Base-by-base conservation (phyloP, 345 rosid species). In the Punica granatum region DNA sequence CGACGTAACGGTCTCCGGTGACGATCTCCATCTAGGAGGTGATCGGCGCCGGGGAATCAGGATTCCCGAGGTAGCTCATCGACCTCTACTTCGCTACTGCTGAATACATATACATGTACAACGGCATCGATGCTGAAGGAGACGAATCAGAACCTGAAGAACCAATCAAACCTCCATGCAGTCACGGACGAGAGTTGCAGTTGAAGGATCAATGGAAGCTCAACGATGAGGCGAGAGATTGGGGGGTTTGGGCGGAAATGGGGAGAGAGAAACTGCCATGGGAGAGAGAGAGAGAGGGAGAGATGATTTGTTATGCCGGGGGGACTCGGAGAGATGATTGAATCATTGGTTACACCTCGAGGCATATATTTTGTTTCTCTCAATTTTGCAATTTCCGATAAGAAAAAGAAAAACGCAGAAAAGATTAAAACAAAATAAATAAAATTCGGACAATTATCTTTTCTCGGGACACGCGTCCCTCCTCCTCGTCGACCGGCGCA, bases 1-100 rank as follows among this genome's bases (percentile, higher is more conserved):
- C 98, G 0, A 94, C 69, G 73, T 94, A 94, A 28, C 96, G 96
- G 80, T 94, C 99, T 60, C 99, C 99, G 18, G 97, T 94, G 25
- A 94, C 96, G 81, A 89, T 83, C 79, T 85, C 92, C 97, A 92
- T 92, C 8, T 25, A 26, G 65, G 65, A 33, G 41, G 65, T n/a
- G 31, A 26, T 56, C 61, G 61, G 31, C 31, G 31, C 61, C 61
- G 26, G 61, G 12, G 61, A 11, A 14, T 56, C 14, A 14, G 12
- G 12, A 13, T 23, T 56, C 26, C 7, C 23, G 31, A 7, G 25
- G 12, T 14, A 25, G 61, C 31, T n/a, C n/a, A n/a, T n/a, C n/a
- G n/a, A n/a, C n/a, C n/a, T n/a, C n/a, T n/a, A n/a, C 58, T 51
- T 23, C 28, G 56, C 18, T 28, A 49, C 56, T 49, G 30, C n/a